Evolutionary conservation across 2,329 filamentous ascomycete species (phyloP), one percentile per base, ranked within the genome.

Genomic region (Hirsutella minnesotensis): DNA sequence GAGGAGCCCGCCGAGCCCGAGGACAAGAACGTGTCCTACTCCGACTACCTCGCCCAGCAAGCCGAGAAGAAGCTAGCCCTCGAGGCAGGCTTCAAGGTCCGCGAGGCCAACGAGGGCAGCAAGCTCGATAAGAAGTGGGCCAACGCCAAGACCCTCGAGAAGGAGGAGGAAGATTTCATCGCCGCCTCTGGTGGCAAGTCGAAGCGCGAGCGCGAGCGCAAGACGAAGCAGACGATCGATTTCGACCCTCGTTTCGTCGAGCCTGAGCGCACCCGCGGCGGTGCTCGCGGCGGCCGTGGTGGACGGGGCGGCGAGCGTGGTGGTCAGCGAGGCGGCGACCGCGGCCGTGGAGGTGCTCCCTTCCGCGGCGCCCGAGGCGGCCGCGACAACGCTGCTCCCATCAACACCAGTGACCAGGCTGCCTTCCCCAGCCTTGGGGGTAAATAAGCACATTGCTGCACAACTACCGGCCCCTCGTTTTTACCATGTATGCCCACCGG

Each of bases 61-160:
- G 73, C 73, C 46, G 74, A 77, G 71, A 90, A 89, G 78, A 89
- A 87, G 72, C 68, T 78, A 51, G 76, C 77, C 52, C 77, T 90
- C 51, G 77, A 76, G 55, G 66, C 69, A 54, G 55, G 52, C 42
- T 75, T 81, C 57, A 77, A 86, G 58, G 75, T 87, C 60, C 90
- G 92, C 70, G 81, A 88, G 73, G 72, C 90, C 66, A 95, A 96
- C 74, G 89, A 95, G 73, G 89, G 89, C 59, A 77, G 73, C 72
- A 86, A 87, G 73, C 62, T 71, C 57, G 81, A 88, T 74, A 90
- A 92, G 79, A 92, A 95, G 77, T 95, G 89, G 86, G 85, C 84
- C 58, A 73, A 76, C 57, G 88, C 87, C 63, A 94, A 89, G 73
- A 61, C 74, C 46, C 69, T 84, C 44, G 62, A 68, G 60, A 82